These are phyloP conservation scores for Straminergon stramineum DNA, from an alignment of 225 moss, liverwort and hornwort genomes.

Conservation along the genomic window DNA sequence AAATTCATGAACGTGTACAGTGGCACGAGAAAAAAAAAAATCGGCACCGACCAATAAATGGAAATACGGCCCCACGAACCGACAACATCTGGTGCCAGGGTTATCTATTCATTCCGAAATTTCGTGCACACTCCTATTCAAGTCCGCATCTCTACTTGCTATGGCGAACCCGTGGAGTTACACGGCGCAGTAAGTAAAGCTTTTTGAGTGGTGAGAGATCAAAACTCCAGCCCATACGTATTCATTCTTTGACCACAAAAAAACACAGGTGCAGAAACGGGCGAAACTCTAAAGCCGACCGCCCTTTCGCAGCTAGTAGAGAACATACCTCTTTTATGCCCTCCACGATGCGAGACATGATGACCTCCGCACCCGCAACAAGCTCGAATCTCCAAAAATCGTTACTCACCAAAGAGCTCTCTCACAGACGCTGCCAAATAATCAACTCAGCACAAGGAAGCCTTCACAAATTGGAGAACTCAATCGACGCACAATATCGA, in stretches of 20 bases:
- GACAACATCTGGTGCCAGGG: not conserved
- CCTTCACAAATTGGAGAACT: not conserved
- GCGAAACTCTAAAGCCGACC: not conserved
- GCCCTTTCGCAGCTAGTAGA: not conserved
- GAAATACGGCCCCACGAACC: not conserved
- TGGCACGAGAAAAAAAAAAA: not conserved
- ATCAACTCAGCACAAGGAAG: not conserved
- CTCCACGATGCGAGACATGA: constrained; percentile 27
- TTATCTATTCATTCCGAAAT: not conserved
- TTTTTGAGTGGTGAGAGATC: not conserved
- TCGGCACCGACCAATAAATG: not conserved
- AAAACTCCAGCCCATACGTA: not conserved
- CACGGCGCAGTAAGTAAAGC: not conserved
- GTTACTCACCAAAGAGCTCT: not conserved
- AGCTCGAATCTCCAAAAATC: not conserved
- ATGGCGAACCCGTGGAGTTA: not conserved
- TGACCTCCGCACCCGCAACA: not conserved
- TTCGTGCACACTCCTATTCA: not conserved
- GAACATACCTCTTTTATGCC: constrained; percentile 20
- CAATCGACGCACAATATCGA: not conserved
- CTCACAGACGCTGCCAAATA: not conserved
- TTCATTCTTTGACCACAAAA: not conserved
- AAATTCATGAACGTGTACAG: not conserved
- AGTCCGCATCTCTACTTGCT: not conserved
- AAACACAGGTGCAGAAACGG: not conserved